Percentiles rank a stretch among this genome's conserved stretches.
Conservation (phyloP, 2,329 filamentous ascomycete species). For the Ophiostoma piceae region DNA sequence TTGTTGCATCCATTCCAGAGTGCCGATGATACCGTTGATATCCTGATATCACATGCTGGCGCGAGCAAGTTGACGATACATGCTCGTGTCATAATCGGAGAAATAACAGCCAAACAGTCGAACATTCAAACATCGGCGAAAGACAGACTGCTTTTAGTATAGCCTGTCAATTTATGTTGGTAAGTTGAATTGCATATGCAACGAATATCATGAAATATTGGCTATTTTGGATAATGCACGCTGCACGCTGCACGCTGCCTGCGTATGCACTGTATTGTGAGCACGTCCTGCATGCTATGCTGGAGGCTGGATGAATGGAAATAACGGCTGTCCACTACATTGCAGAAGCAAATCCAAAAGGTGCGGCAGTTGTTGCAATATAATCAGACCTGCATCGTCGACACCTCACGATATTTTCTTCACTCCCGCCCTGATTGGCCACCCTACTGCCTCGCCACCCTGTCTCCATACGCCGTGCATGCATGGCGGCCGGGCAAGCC, state of each 20-base stretch:
- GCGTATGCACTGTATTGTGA: background rate
- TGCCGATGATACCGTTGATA: background rate
- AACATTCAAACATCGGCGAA: background rate
- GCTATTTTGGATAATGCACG: background rate
- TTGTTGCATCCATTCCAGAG: conserved; percentile 3
- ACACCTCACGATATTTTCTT: background rate
- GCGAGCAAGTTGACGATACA: background rate
- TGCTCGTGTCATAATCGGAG: background rate
- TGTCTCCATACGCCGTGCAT: background rate
- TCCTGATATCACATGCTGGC: background rate
- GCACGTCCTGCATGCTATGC: background rate
- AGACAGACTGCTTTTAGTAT: background rate
- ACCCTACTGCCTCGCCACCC: background rate
- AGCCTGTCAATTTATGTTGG: background rate
- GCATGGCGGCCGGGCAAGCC: background rate
- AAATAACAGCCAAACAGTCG: too few species aligned
- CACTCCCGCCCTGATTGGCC: background rate
- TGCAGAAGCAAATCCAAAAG: background rate
- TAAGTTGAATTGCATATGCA: background rate
- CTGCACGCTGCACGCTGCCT: background rate
- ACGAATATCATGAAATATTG: background rate
- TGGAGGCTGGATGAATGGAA: conserved; percentile 3
- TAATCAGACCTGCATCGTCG: background rate
- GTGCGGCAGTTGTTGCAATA: background rate
- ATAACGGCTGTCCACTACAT: background rate